These are phyloP conservation scores for Inga laurina DNA, from an alignment of 306 rosid genomes.

Conservation along the genomic window DNA sequence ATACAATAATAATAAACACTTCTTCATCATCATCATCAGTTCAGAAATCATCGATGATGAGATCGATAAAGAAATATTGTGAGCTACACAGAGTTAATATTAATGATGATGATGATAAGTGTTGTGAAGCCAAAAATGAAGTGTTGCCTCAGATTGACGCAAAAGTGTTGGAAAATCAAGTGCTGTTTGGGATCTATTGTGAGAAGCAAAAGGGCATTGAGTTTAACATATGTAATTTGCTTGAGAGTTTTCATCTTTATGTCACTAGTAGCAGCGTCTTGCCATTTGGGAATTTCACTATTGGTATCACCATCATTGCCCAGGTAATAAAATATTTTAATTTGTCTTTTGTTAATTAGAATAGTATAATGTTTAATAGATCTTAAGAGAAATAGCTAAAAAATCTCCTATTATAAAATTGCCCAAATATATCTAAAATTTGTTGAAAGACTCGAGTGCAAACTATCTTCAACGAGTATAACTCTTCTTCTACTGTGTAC, in stretches of 20 bases:
- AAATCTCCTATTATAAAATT: too few species aligned
- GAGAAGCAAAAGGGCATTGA: slow-evolving; percentile 34
- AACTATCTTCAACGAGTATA: too few species aligned
- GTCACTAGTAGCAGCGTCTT: slow-evolving; percentile 34
- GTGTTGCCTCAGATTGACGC: slow-evolving; percentile 33
- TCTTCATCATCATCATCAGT: neutral
- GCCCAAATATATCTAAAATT: too few species aligned
- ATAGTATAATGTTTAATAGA: too few species aligned
- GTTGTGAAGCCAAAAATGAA: neutral
- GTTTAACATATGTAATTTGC: slow-evolving; percentile 13
- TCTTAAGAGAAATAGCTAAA: too few species aligned
- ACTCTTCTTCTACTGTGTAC: too few species aligned
- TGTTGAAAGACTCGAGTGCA: too few species aligned
- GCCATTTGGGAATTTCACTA: slow-evolving; percentile 41
- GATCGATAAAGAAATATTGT: slow-evolving; percentile 8
- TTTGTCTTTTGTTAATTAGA: too few species aligned
- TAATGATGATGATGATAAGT: neutral
- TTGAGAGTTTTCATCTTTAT: slow-evolving; percentile 31
- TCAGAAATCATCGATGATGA: neutral
- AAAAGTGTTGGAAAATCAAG: slow-evolving; percentile 29
- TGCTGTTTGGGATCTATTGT: slow-evolving; percentile 35
- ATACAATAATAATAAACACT: neutral
- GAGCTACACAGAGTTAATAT: neutral
- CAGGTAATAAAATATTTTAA: slow-evolving; percentile 19
- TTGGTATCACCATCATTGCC: slow-evolving; percentile 40